Evolutionary conservation across 106 monocot genomes (phyloP).

Genomic region (Phalaenopsis equestris): DNA sequence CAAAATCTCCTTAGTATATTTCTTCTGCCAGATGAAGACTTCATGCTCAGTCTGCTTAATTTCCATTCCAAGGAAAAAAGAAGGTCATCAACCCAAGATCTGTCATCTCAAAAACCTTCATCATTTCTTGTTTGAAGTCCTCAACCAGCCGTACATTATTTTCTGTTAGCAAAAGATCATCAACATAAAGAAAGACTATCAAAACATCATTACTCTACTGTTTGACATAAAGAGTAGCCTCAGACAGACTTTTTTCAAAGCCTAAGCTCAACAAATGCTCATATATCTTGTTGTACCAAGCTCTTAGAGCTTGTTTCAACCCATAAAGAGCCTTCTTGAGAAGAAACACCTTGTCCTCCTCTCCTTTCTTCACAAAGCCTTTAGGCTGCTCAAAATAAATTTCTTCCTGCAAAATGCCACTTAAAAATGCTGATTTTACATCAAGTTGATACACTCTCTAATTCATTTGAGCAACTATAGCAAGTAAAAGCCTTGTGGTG

Average conservation of each 20-base stretch:
- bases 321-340: too few relatives aligned
- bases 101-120: too few relatives aligned
- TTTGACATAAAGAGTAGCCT: background rate
- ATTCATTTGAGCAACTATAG: too few relatives aligned
- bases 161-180: background rate
- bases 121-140: too few relatives aligned
- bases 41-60: background rate
- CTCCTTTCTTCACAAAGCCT: too few relatives aligned
- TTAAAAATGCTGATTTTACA: conserved; percentile 1
- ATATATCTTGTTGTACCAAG: background rate
- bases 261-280: background rate
- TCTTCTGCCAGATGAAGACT: too few relatives aligned
- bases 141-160: background rate
- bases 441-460: background rate
- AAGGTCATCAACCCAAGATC: background rate
- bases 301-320: too few relatives aligned
- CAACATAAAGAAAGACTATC: background rate
- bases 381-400: background rate
- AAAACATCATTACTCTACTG: background rate
- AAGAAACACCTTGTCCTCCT: too few relatives aligned
- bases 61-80: background rate
- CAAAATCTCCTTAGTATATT: too few relatives aligned
- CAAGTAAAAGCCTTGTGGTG: too few relatives aligned
- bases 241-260: background rate
- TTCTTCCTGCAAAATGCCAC: background rate